Conservation (phyloP, 148 eudicot species). For the Silene uniflora region DNA sequence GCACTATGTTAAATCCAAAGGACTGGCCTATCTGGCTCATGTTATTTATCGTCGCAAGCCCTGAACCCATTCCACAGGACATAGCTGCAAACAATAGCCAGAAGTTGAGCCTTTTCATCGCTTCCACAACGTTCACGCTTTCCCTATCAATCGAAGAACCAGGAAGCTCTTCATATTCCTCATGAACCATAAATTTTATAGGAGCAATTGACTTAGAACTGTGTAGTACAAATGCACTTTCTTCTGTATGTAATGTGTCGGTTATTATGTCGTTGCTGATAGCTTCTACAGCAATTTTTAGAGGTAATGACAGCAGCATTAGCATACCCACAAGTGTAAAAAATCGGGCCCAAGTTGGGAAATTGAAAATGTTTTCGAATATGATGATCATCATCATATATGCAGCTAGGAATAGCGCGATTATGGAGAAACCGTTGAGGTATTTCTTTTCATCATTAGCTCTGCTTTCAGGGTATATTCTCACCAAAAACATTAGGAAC, state of each 20-base stretch:
- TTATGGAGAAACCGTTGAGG: slow-evolving; percentile 55
- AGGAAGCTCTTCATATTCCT: slow-evolving; percentile 15
- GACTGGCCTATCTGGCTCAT: slow-evolving; percentile 88
- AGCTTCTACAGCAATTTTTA: slow-evolving; percentile 46
- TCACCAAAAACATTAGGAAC: slow-evolving; percentile 58
- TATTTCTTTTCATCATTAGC: slow-evolving; percentile 47
- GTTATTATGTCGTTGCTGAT: slow-evolving; percentile 35
- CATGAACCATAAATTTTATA: neutral
- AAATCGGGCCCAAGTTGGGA: slow-evolving; percentile 46
- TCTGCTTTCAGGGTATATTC: slow-evolving; percentile 29
- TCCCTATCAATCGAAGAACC: slow-evolving; percentile 20
- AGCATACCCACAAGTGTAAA: slow-evolving; percentile 41
- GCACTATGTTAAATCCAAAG: slow-evolving; percentile 41
- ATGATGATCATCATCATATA: slow-evolving; percentile 65
- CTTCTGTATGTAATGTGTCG: neutral
- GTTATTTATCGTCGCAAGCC: slow-evolving; percentile 81
- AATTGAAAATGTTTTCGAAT: slow-evolving; percentile 41
- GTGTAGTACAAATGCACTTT: neutral
- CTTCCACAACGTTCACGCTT: slow-evolving; percentile 49
- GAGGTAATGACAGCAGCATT: slow-evolving; percentile 50
- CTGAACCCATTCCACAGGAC: slow-evolving; percentile 92
- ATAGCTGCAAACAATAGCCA: slow-evolving; percentile 78
- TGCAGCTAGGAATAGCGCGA: slow-evolving; percentile 55
- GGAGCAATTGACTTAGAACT: no score
- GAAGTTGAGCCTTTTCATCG: slow-evolving; percentile 58